Base-by-base conservation (phyloP, 306 rosid species). In the Rosa persica region DNA sequence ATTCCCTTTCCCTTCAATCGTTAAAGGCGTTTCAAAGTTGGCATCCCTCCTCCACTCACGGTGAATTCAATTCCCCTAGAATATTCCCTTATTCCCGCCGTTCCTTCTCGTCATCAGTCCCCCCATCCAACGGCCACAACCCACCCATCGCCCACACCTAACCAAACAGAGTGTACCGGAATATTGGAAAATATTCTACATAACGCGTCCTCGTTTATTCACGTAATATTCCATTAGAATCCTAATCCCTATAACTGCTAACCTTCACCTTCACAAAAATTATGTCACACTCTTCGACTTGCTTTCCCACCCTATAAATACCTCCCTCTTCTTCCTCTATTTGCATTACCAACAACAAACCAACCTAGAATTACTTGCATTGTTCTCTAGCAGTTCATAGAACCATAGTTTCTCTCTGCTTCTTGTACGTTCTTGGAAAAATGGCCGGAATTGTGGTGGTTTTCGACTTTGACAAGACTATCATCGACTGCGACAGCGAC, bases 381-480 rank as follows among this genome's bases (percentile, higher is more conserved):
- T 66, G 71, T 20, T 38, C 47, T 38, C 16, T 38, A 66, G 70
- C 10, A 6, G 22, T 17, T 66, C 25, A 17, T 36, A 4, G 12
- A 60, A 30, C 36, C 49, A 40, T 39, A 51, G n/a, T 13, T 5
- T 40, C 6, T 12, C 12, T 23, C 8, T 30, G 62, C 25, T 22
- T 38, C 25, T 46, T 10, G 12, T n/a, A n/a, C n/a, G n/a, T 11
- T 12, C 62, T 16, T 17, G 34, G 8, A 43, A 3, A 36, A 22
- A 91, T 89, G 94, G 85, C 90, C 19, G 85, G 84, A 73, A 72
- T 81, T 43, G 76, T 93, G 10, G 88, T 88, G 47, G 84, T 93
- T 82, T 93, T 91, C 22, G 97, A 93, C 51, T 93, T 93, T 71
- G 98, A 93, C 82, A 88, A 89, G 86, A 93, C 98, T 46, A 93